Evolutionary conservation across 805 yeast species (phyloP).

Genomic region (Maudiozyma turicensis): DNA sequence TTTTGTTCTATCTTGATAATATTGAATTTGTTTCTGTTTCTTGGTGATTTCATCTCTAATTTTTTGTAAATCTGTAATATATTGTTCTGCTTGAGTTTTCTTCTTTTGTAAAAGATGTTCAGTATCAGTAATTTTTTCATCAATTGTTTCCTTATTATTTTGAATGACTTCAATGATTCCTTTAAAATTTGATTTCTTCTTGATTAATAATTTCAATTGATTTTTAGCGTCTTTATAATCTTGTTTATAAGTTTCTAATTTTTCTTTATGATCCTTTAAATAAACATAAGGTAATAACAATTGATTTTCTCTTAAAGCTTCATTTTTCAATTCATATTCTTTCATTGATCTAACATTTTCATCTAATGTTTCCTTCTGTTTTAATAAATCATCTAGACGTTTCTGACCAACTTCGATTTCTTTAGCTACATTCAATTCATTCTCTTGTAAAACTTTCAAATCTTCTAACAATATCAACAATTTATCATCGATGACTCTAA

Average conservation of each 20-base stretch:
- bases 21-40: constrained; percentile 11
- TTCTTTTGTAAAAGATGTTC: constrained; percentile 19
- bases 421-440: constrained; percentile 31
- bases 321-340: constrained; percentile 38
- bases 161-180: constrained; percentile 15
- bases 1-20: constrained; percentile 15
- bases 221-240: constrained; percentile 22
- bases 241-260: constrained; percentile 20
- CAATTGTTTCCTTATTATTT: not conserved
- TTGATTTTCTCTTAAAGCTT: constrained; percentile 39
- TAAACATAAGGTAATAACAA: constrained; percentile 41
- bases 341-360: constrained; percentile 40
- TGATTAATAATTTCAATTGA: constrained; percentile 18
- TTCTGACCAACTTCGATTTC: constrained; percentile 27
- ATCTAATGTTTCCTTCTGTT: constrained; percentile 32
- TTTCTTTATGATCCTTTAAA: constrained; percentile 32
- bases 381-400: constrained; percentile 27
- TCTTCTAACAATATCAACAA: constrained; percentile 47
- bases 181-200: constrained; percentile 21
- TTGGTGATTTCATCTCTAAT: constrained; percentile 11
- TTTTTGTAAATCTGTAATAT: constrained; percentile 11
- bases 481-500: constrained; percentile 64
- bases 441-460: constrained; percentile 43
- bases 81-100: constrained; percentile 18
- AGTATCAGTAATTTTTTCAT: not conserved